These are phyloP conservation scores for Colletotrichum viniferum DNA, from an alignment of 2,329 filamentous ascomycete species.

Conservation along the genomic window DNA sequence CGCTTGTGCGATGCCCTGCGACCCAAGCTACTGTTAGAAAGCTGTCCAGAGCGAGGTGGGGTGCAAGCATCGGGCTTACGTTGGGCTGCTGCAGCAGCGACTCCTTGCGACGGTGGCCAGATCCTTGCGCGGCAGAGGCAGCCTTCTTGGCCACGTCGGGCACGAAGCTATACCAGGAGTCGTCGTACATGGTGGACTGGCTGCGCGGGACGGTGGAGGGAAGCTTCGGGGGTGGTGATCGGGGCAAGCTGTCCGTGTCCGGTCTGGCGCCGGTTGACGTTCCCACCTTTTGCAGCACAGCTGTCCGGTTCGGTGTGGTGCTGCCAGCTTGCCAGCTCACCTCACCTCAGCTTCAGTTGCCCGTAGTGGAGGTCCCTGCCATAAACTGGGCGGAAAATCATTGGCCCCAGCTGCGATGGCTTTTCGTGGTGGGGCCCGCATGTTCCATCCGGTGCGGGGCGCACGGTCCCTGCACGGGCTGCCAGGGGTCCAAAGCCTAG, in stretches of 20 bases:
- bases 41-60: conserved; percentile 20
- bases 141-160: conserved; percentile 61
- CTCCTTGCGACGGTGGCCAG: conserved; percentile 68
- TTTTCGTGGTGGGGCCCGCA: background rate
- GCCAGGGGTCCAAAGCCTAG: conserved; percentile 16
- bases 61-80: conserved; percentile 45
- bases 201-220: background rate
- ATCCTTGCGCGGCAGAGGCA: conserved; percentile 44
- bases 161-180: conserved; percentile 83
- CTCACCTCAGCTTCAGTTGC: background rate
- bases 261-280: background rate
- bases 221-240: background rate
- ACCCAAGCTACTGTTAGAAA: conserved; percentile 9
- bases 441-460: conserved; percentile 10
- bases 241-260: background rate
- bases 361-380: background rate
- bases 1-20: conserved; percentile 57
- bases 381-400: conserved; percentile 19
- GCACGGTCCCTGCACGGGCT: conserved; percentile 4
- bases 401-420: conserved; percentile 9
- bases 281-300: background rate
- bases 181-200: conserved; percentile 70
- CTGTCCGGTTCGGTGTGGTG: background rate
- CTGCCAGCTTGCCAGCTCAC: conserved; percentile 3
- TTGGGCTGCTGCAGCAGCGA: conserved; percentile 72